Base-by-base conservation (phyloP, 2,329 filamentous ascomycete genomes). In the Bipolaris victoriae region DNA sequence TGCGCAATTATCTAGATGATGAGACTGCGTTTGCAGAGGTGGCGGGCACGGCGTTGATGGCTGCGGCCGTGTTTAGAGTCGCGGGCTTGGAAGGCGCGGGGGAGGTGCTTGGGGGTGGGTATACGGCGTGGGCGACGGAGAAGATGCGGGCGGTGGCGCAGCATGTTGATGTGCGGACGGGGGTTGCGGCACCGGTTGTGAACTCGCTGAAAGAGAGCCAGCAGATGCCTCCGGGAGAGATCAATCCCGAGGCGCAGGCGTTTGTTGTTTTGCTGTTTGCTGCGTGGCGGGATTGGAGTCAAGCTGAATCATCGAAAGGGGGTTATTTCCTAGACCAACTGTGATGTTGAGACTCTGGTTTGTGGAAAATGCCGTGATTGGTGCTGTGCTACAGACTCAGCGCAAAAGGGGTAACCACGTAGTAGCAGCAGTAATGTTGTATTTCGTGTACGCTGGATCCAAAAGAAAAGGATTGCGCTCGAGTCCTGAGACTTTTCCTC, bases 1-100 rank as follows among this genome's bases (percentile, higher is more conserved):
- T 83, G 43, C 70, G 78, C 20, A 83, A 83, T 59, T 82, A 83
- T 56, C 70, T 83, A 22, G 75, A 79, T 48, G 75, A 81, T 40
- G 65, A 67, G 13, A 69, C 53, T 7, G 82, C 79, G 77, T 82
- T 78, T 64, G 79, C 77, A 2, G 82, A 84, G 64, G 77, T 79
- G 5, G 77, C 80, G 10, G 82, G 81, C 11, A 84, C 81, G 4
- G 72, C 79, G 3, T 62, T 83, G 20, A 62, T 83, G 18, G 71
- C 79, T 20, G 77, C 80, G 16, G 76, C 77, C 1, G 74, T 73
- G 11, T 82, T 82, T 62, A 76, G 81, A 3, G 75, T 83, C 71
- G 77, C n/a, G 66, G 1, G 18, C 3, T 76, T 2, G 57, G 2
- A 29, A 29, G 9, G 9, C 26, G 7, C 9, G 26, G 26, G 26